Conservation (phyloP, 2,329 filamentous ascomycete species). For the Uncinocarpus reesii region DNA sequence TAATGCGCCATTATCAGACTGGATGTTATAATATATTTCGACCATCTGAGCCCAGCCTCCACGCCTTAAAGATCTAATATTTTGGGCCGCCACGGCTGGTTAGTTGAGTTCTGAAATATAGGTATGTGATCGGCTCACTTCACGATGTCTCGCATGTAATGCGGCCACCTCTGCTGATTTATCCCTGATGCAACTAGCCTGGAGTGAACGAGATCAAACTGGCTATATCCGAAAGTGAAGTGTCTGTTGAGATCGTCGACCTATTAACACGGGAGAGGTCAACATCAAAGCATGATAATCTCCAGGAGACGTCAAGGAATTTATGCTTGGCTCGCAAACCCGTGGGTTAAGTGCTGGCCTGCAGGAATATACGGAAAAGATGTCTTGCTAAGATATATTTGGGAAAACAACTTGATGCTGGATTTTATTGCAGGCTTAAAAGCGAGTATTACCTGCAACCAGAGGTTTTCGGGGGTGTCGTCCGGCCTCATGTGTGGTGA, state of each 20-base stretch:
- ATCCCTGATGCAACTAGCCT: slow-evolving; percentile 53
- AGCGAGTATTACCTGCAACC: slow-evolving; percentile 47
- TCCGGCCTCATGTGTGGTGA: slow-evolving; percentile 60
- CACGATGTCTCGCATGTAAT: slow-evolving; percentile 66
- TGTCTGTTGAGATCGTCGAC: slow-evolving; percentile 61
- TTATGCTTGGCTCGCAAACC: not conserved
- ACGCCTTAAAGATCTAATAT: slow-evolving; percentile 51
- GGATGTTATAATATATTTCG: slow-evolving; percentile 76
- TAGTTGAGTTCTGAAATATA: not conserved
- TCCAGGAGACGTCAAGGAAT: not conserved
- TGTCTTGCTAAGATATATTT: not conserved
- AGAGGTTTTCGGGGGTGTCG: slow-evolving; percentile 54
- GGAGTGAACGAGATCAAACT: slow-evolving; percentile 79
- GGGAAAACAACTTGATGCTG: not conserved
- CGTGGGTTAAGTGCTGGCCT: not conserved
- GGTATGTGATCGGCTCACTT: slow-evolving; percentile 27
- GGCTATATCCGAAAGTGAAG: slow-evolving; percentile 57
- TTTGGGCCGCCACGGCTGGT: not conserved
- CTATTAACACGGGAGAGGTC: slow-evolving; percentile 21
- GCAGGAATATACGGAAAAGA: not conserved
- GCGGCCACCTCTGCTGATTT: slow-evolving; percentile 59
- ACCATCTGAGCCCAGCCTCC: slow-evolving; percentile 81
- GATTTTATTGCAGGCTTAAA: not conserved
- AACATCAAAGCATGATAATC: not conserved
- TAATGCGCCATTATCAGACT: slow-evolving; percentile 74